phyloP scores from a whole-genome alignment of 31 red algal species.

The Asparagopsis taxiformis region DNA sequence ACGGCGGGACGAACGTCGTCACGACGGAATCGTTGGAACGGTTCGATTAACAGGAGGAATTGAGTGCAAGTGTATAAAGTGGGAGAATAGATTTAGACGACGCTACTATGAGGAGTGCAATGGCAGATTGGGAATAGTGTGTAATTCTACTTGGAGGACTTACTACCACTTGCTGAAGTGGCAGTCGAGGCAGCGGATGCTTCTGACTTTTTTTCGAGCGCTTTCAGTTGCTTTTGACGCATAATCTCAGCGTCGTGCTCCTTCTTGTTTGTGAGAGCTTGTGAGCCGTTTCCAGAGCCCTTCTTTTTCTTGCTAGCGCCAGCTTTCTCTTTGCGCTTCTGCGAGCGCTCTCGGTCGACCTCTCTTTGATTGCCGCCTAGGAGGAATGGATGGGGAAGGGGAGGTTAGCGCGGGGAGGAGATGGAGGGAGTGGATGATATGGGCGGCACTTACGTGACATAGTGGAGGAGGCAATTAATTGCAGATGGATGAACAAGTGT shows the following conservation, averaged over 20 bases:
- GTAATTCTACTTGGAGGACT: too few relatives aligned
- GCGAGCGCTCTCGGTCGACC: conserved; percentile 71
- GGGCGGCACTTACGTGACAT: conserved; percentile 32
- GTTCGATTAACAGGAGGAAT: too few relatives aligned
- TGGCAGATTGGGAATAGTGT: too few relatives aligned
- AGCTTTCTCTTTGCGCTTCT: conserved; percentile 65
- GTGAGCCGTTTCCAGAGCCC: conserved; percentile 24
- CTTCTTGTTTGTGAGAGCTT: conserved; percentile 81
- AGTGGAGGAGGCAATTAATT: not conserved
- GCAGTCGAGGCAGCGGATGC: conserved; percentile 34
- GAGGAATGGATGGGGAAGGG: not conserved
- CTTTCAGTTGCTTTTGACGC: conserved; percentile 75
- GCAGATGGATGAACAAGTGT: too few relatives aligned
- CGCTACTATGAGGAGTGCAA: too few relatives aligned
- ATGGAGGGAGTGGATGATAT: not conserved
- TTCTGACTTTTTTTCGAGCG: conserved; percentile 59
- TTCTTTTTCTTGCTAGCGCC: conserved; percentile 60
- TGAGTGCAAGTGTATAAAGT: too few relatives aligned
- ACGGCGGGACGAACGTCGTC: too few relatives aligned
- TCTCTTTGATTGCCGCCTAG: conserved; percentile 82
- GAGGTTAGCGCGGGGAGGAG: not conserved
- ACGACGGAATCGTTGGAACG: too few relatives aligned
- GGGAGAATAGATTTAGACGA: too few relatives aligned
- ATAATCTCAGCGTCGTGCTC: conserved; percentile 86
- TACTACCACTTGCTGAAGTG: not conserved